phyloP scores from a whole-genome alignment of 2,329 filamentous ascomycete species.

The Monilinia laxa region DNA sequence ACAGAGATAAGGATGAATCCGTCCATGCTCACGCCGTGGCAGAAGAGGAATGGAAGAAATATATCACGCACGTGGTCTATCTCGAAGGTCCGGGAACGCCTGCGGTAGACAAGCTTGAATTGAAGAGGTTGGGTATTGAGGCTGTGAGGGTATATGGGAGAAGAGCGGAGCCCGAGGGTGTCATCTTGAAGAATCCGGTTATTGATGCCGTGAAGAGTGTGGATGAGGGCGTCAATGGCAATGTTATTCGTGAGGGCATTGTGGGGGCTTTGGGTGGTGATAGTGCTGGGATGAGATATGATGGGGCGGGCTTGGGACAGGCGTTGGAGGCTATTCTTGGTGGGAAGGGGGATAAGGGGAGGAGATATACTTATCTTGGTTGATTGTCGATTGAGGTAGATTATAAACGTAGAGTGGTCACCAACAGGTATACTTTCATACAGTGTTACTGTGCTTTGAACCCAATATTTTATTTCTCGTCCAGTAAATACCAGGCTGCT shows the following conservation, averaged over 20 bases:
- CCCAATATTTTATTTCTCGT: neutral
- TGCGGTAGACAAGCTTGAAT: slow-evolving; percentile 62
- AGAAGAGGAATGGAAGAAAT: slow-evolving; percentile 56
- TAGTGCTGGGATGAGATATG: slow-evolving; percentile 64
- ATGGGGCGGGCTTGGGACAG: slow-evolving; percentile 70
- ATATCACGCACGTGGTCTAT: slow-evolving; percentile 83
- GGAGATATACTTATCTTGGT: slow-evolving; percentile 57
- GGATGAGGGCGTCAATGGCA: neutral
- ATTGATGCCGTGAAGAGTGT: slow-evolving; percentile 1
- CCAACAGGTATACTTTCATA: neutral
- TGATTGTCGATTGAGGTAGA: neutral
- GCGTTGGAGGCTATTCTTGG: slow-evolving; percentile 78
- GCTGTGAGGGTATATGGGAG: slow-evolving; percentile 75
- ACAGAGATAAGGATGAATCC: slow-evolving; percentile 16
- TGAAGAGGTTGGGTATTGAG: slow-evolving; percentile 70
- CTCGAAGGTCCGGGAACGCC: slow-evolving; percentile 71
- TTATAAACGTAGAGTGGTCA: neutral
- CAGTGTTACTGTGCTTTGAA: neutral
- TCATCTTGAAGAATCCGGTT: slow-evolving; percentile 1
- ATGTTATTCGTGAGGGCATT: slow-evolving; percentile 6
- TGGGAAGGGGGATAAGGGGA: slow-evolving; percentile 50
- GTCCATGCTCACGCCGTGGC: neutral
- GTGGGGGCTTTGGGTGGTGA: slow-evolving; percentile 28
- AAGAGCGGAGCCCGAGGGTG: slow-evolving; percentile 42
- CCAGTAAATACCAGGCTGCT: neutral